phyloP scores from a whole-genome alignment of 2,329 filamentous ascomycete species.

The Paramyrothecium sp. region DNA sequence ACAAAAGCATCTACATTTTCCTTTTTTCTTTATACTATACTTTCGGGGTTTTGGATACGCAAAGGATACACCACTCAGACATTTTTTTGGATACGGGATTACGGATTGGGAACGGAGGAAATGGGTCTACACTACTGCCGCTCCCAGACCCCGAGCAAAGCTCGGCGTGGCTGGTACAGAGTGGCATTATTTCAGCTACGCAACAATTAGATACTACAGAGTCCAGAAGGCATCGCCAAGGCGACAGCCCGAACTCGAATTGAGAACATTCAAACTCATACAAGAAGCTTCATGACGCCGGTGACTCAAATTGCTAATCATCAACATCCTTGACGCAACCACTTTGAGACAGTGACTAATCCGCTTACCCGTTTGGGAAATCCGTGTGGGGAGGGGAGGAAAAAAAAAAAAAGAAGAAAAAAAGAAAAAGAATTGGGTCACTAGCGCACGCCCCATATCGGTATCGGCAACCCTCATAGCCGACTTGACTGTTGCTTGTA shows the following conservation, averaged over 20 bases:
- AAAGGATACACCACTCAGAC: conserved; percentile 1
- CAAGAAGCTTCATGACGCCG: background rate
- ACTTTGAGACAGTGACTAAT: background rate
- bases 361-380: background rate
- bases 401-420: background rate
- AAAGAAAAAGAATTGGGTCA: conserved; percentile 5
- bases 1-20: conserved; percentile 16
- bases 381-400: background rate
- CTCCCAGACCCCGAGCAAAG: background rate
- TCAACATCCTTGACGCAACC: background rate
- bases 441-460: no score
- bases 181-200: background rate
- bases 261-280: background rate
- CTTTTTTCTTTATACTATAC: background rate
- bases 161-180: background rate
- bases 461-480: no score
- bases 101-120: background rate
- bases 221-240: background rate
- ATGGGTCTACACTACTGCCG: background rate
- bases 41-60: background rate
- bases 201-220: background rate
- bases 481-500: no score
- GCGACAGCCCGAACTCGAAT: background rate
- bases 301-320: background rate
- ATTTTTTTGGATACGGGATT: background rate